phyloP scores from a whole-genome alignment of 2,329 filamentous ascomycete genomes.

The Xylariaceae sp. region DNA sequence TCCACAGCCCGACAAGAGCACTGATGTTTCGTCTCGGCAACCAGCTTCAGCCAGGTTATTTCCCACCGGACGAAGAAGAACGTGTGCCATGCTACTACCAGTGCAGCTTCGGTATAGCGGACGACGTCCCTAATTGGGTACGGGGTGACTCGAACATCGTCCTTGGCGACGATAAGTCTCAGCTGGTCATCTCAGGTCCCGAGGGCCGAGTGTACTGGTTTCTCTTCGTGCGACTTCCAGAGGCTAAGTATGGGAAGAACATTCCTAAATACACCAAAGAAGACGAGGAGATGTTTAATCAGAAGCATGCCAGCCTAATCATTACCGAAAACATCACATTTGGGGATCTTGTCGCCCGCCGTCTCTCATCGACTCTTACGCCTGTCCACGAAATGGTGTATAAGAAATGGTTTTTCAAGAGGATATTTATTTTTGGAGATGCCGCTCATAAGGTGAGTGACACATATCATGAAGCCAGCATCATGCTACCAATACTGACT shows the following conservation, averaged over 20 bases:
- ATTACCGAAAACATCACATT: constrained; percentile 34
- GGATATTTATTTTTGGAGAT: constrained; percentile 39
- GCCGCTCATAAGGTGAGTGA: constrained; percentile 38
- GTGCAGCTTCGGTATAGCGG: constrained; percentile 45
- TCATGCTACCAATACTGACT: not conserved
- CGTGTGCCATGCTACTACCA: constrained; percentile 32
- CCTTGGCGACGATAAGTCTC: constrained; percentile 29
- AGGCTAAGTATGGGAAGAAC: constrained; percentile 34
- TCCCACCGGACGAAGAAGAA: constrained; percentile 25
- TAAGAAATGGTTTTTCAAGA: constrained; percentile 38
- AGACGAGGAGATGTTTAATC: constrained; percentile 35
- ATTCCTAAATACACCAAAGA: constrained; percentile 39
- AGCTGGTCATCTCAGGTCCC: constrained; percentile 37
- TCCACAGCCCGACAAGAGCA: constrained; percentile 42
- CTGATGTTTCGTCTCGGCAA: constrained; percentile 35
- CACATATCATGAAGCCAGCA: not conserved
- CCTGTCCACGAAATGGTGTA: constrained; percentile 39
- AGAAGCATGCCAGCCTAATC: constrained; percentile 25
- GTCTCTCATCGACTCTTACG: constrained; percentile 35
- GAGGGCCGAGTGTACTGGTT: constrained; percentile 41
- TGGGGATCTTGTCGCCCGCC: constrained; percentile 35
- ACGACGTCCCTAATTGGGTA: constrained; percentile 29
- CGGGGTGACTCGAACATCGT: constrained; percentile 22
- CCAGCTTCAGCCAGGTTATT: constrained; percentile 23
- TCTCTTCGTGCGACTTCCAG: constrained; percentile 35